phyloP scores from a whole-genome alignment of 768 basidiomycete species.

The Leccinum barrowsii region DNA sequence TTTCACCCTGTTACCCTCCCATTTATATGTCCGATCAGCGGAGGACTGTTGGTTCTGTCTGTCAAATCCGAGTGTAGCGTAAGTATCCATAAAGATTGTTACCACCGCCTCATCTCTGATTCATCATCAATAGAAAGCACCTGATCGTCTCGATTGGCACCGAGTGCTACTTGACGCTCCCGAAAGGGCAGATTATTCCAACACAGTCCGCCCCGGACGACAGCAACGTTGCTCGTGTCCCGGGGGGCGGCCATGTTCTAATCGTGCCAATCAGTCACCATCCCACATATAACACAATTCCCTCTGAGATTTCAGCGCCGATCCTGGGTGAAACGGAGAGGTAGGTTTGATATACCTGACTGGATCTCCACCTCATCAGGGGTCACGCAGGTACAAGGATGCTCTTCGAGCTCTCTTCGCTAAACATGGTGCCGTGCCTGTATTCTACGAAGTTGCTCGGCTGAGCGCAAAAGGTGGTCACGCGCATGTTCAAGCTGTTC shows the following conservation, averaged over 20 bases:
- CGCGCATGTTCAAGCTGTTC: constrained; percentile 87
- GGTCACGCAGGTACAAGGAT: constrained; percentile 62
- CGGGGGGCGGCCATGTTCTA: constrained; percentile 94
- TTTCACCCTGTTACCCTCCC: background rate
- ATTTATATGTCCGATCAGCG: constrained; percentile 42
- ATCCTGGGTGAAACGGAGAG: constrained; percentile 79
- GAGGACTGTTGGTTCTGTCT: constrained; percentile 99
- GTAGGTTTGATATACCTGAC: constrained; percentile 35
- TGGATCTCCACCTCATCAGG: background rate
- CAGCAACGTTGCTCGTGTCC: constrained; percentile 48
- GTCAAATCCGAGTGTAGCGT: constrained; percentile 90
- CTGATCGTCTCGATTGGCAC: constrained; percentile 90
- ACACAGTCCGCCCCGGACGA: constrained; percentile 57
- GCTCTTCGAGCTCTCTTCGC: constrained; percentile 72
- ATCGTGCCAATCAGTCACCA: constrained; percentile 94
- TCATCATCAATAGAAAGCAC: constrained; percentile 63
- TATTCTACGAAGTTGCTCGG: constrained; percentile 87
- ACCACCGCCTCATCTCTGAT: constrained; percentile 8
- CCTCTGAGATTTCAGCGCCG: constrained; percentile 67
- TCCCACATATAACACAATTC: constrained; percentile 81
- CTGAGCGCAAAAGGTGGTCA: constrained; percentile 86
- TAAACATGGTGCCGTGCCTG: constrained; percentile 60
- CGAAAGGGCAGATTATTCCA: constrained; percentile 91
- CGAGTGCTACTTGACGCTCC: constrained; percentile 94
- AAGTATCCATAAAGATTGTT: constrained; percentile 28